Conservation (phyloP, 495 filamentous ascomycete genomes). For the Cudoniella acicularis region DNA sequence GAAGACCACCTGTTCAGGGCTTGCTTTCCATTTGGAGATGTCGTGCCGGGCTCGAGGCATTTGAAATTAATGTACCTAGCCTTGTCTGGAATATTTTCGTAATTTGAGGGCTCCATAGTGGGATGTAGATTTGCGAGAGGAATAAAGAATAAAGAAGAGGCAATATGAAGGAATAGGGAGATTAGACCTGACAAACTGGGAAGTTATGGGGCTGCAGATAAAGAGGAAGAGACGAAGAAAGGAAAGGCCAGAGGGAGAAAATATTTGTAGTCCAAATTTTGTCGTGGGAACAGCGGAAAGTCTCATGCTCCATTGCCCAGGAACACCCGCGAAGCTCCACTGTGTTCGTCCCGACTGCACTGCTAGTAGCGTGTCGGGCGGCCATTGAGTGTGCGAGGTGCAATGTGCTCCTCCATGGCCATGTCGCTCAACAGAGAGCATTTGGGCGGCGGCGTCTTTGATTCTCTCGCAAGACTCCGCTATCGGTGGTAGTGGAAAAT, state of each 20-base stretch:
- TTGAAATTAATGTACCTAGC: constrained; percentile 62
- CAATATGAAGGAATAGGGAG: neutral
- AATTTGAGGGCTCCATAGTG: constrained; percentile 20
- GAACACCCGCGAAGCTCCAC: neutral
- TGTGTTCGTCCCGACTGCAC: too few relatives aligned
- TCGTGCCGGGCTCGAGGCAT: constrained; percentile 49
- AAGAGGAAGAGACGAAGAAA: too few relatives aligned
- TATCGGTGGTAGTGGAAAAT: neutral
- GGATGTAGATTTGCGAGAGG: too few relatives aligned
- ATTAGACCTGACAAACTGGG: too few relatives aligned
- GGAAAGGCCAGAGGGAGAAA: too few relatives aligned
- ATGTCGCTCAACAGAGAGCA: neutral
- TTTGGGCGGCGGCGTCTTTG: neutral
- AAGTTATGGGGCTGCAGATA: too few relatives aligned
- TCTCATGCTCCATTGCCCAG: neutral
- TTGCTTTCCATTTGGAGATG: constrained; percentile 54
- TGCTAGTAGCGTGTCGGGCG: neutral
- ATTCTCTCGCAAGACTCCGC: neutral
- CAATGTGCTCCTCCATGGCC: neutral
- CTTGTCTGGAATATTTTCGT: constrained; percentile 39
- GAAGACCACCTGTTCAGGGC: constrained; percentile 69
- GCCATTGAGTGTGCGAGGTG: neutral
- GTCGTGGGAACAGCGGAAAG: neutral
- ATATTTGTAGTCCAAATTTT: too few relatives aligned
- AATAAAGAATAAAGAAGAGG: neutral